Conservation (phyloP, 805 yeast genomes). For the Candida glaebosa region DNA sequence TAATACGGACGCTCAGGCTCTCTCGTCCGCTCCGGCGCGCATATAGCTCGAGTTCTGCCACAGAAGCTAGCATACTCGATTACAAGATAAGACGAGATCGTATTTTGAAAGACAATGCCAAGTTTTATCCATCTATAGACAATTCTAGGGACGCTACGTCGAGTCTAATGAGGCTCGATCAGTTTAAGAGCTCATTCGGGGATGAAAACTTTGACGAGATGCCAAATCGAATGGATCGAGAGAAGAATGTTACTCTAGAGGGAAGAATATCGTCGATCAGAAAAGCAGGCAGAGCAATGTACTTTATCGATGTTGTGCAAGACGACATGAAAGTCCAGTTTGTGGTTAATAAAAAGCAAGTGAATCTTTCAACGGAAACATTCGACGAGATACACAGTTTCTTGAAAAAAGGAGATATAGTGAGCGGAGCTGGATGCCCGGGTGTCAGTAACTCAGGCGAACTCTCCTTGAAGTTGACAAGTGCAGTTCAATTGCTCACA, state of each 20-base stretch:
- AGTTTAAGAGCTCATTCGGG: slow-evolving; percentile 9
- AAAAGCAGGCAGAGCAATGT: slow-evolving; percentile 63
- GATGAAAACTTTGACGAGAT: slow-evolving; percentile 8
- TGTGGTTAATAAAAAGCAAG: slow-evolving; percentile 51
- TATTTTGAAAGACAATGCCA: slow-evolving; percentile 4
- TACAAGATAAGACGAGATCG: slow-evolving; percentile 8
- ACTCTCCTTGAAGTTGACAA: slow-evolving; percentile 58
- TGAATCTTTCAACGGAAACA: slow-evolving; percentile 38
- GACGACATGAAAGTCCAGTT: slow-evolving; percentile 59
- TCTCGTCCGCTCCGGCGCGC: no score
- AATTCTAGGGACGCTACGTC: slow-evolving; percentile 5
- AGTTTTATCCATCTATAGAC: slow-evolving; percentile 12
- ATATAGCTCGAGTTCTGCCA: not conserved
- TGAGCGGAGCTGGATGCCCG: slow-evolving; percentile 66
- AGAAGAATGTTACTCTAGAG: slow-evolving; percentile 20
- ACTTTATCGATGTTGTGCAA: slow-evolving; percentile 66
- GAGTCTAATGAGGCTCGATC: not conserved
- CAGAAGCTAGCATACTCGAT: not conserved
- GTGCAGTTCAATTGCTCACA: slow-evolving; percentile 51
- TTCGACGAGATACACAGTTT: slow-evolving; percentile 38
- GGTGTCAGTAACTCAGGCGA: slow-evolving; percentile 78
- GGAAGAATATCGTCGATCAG: slow-evolving; percentile 63
- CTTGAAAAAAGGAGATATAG: slow-evolving; percentile 69
- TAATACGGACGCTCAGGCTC: no score
- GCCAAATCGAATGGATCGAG: slow-evolving; percentile 7